Conservation (phyloP, 352 stramenopile genomes). For the Phytopythium kandeliae region DNA sequence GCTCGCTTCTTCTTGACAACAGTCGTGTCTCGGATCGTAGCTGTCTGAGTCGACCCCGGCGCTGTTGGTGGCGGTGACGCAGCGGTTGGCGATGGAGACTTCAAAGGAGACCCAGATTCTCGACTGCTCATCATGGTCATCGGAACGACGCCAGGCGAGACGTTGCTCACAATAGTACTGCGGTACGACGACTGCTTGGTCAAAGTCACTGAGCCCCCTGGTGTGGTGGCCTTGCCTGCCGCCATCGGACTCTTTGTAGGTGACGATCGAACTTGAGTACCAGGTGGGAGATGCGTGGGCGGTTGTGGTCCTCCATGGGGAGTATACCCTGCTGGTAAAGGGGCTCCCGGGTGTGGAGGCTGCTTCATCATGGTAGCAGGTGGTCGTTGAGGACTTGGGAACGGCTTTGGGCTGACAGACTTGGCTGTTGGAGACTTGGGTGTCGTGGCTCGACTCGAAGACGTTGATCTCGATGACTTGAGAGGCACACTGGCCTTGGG, state of each 20-base stretch:
- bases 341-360: not conserved
- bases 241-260: conserved; percentile 29
- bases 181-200: conserved; percentile 46
- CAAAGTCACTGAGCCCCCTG: conserved; percentile 14
- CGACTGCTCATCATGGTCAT: conserved; percentile 13
- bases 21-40: conserved; percentile 65
- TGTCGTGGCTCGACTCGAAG: conserved; percentile 5
- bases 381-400: not conserved
- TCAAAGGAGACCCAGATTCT: conserved; percentile 12
- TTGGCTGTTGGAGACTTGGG: conserved; percentile 8
- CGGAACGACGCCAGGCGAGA: conserved; percentile 27
- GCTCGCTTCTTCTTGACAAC: conserved; percentile 82
- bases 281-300: not conserved
- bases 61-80: conserved; percentile 5
- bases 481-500: not conserved
- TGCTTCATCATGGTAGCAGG: not conserved
- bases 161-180: conserved; percentile 38
- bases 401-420: not conserved
- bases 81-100: conserved; percentile 6
- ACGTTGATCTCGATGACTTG: conserved; percentile 2
- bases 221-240: conserved; percentile 6
- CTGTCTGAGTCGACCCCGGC: conserved; percentile 1
- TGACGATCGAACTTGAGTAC: conserved; percentile 12
- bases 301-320: conserved; percentile 5
- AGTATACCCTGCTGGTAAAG: not conserved